Conservation (phyloP, 768 basidiomycete species). For the Leccinum broughii region DNA sequence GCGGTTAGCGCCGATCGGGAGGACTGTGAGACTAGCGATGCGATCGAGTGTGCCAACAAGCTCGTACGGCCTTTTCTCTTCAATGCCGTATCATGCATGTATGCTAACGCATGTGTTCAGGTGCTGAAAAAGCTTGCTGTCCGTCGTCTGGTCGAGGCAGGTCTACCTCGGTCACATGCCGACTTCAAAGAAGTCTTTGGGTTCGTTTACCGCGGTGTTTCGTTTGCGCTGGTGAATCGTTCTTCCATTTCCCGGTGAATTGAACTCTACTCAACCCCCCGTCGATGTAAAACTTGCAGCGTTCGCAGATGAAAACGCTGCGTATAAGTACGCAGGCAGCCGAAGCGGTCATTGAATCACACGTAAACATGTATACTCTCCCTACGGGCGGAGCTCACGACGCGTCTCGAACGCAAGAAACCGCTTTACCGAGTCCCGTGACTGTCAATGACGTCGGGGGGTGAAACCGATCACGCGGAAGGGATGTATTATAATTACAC, state of each 20-base stretch:
- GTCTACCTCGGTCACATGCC: conserved; percentile 36
- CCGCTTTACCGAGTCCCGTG: not conserved
- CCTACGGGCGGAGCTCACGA: not conserved
- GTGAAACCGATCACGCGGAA: conserved; percentile 6
- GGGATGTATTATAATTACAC: not conserved
- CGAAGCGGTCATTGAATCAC: conserved; percentile 37
- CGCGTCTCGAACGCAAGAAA: conserved; percentile 1
- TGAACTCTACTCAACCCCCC: not conserved
- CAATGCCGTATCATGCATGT: not conserved
- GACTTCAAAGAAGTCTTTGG: conserved; percentile 44
- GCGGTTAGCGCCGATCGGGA: conserved; percentile 30
- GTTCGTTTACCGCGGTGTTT: conserved; percentile 40
- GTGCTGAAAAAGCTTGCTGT: conserved; percentile 42
- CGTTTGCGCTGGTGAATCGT: conserved; percentile 41
- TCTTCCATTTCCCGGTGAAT: not conserved
- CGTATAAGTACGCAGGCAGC: conserved; percentile 28
- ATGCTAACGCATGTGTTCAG: conserved; percentile 16
- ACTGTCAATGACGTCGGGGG: conserved; percentile 11
- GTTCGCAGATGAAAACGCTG: conserved; percentile 31
- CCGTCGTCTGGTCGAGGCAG: conserved; percentile 31
- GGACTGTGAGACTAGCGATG: conserved; percentile 21
- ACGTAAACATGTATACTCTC: conserved; percentile 38
- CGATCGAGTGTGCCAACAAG: conserved; percentile 61
- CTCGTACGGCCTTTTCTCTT: conserved; percentile 42
- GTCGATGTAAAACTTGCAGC: conserved; percentile 11